A percentile compares a stretch with the other conserved stretches of the same genome.
phyloP scores from a whole-genome alignment of 768 basidiomycete genomes.

The Termitomyces sp. region DNA sequence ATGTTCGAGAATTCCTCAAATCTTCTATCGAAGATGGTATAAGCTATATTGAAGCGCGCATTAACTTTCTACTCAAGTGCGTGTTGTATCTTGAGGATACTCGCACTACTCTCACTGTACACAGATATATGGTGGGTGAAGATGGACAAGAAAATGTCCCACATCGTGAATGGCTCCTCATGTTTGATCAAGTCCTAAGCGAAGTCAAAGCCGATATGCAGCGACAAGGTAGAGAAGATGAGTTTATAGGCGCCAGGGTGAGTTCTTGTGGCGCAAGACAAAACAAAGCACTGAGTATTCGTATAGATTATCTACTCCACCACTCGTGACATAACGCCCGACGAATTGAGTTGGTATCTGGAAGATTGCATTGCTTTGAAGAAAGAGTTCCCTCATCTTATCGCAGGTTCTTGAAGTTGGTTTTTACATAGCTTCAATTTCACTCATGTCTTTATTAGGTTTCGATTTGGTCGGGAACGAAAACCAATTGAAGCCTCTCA shows the following conservation, averaged over 20 bases:
- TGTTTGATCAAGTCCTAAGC: conserved; percentile 48
- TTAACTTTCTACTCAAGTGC: conserved; percentile 62
- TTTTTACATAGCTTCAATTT: not conserved
- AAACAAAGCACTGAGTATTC: not conserved
- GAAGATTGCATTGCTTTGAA: conserved; percentile 75
- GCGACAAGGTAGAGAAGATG: conserved; percentile 48
- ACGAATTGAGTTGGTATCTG: conserved; percentile 61
- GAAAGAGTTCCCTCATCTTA: conserved; percentile 69
- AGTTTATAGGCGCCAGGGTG: conserved; percentile 68
- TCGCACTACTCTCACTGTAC: not conserved
- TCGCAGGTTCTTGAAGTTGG: conserved; percentile 48
- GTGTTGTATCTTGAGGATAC: conserved; percentile 10
- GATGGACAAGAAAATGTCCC: conserved; percentile 56
- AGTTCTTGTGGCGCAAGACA: conserved; percentile 5
- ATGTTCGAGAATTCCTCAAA: conserved; percentile 59
- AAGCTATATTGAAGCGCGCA: conserved; percentile 64
- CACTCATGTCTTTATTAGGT: conserved; percentile 32
- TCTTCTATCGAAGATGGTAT: conserved; percentile 68
- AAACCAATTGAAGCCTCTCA: conserved; percentile 54
- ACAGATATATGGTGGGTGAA: conserved; percentile 51
- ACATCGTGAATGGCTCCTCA: conserved; percentile 55
- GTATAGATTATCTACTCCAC: conserved; percentile 70
- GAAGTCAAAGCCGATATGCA: conserved; percentile 53
- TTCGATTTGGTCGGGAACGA: conserved; percentile 84
- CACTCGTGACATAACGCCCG: conserved; percentile 48